Evolutionary conservation across 106 monocot genomes (phyloP).

Genomic region (Dendrobium chrysotoxum): DNA sequence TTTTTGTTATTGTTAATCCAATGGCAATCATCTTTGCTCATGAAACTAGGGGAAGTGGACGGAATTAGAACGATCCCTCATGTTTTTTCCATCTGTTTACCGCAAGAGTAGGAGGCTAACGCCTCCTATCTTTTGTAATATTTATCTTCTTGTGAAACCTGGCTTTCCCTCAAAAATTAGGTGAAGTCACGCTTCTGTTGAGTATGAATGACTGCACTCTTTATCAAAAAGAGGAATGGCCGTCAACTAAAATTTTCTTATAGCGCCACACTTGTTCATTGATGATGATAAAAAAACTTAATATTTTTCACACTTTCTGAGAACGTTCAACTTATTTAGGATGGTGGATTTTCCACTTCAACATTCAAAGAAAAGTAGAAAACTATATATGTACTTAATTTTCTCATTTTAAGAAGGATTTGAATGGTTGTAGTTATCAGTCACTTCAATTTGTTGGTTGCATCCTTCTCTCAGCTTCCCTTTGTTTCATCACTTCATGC

Average conservation of each 20-base stretch:
- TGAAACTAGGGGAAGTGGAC: neutral
- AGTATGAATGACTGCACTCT: neutral
- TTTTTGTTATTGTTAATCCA: neutral
- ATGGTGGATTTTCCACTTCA: neutral
- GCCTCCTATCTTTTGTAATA: neutral
- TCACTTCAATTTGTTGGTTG: neutral
- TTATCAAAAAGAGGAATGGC: neutral
- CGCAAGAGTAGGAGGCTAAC: neutral
- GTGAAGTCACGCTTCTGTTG: neutral
- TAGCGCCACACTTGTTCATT: neutral
- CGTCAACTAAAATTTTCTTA: neutral
- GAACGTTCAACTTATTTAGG: neutral
- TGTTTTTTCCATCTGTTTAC: neutral
- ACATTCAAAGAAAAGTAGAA: neutral
- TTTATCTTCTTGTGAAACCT: neutral
- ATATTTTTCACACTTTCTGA: neutral
- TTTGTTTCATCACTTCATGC: slow-evolving; percentile 1
- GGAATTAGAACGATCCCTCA: neutral
- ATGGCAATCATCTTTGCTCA: neutral
- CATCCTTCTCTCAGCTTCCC: neutral
- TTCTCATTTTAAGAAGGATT: neutral
- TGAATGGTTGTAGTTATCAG: neutral
- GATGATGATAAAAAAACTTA: neutral
- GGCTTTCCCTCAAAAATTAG: neutral
- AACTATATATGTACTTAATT: neutral